Conservation (phyloP, 306 rosid genomes). For the Benincasa hispida region DNA sequence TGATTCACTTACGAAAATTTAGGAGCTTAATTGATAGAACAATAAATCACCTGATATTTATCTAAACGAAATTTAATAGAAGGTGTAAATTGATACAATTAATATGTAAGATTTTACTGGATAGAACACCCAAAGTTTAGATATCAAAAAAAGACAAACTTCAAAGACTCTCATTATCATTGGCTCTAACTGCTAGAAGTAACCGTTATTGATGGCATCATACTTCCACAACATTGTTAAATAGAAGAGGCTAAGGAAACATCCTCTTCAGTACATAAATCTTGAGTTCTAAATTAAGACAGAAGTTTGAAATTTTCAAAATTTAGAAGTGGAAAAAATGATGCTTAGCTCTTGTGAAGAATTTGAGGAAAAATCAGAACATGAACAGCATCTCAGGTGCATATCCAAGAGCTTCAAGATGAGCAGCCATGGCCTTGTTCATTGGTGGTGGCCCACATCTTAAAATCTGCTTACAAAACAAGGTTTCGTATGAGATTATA, state of each 20-base stretch:
- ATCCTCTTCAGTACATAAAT: not conserved
- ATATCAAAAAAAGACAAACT: no score
- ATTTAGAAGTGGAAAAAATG: not conserved
- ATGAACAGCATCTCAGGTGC: constrained; percentile 34
- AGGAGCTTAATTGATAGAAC: no score
- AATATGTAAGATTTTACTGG: no score
- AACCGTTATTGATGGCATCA: not conserved
- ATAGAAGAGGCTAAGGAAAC: not conserved
- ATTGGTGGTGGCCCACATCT: constrained; percentile 97
- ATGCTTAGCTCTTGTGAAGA: not conserved
- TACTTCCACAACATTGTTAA: not conserved
- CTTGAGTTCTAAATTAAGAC: not conserved
- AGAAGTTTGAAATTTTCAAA: not conserved
- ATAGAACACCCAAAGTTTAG: no score
- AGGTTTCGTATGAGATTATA: not conserved
- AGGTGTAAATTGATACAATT: no score
- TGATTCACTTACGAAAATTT: no score
- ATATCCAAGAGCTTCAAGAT: constrained; percentile 65
- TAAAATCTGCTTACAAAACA: constrained; percentile 32
- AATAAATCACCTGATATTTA: no score
- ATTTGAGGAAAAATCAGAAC: not conserved
- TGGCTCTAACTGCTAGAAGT: not conserved
- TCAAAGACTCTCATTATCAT: no score
- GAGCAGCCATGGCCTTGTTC: constrained; percentile 94
- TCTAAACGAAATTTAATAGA: no score